Conservation (phyloP, 176 grass and related monocot species). For the Ensete glaucum region DNA sequence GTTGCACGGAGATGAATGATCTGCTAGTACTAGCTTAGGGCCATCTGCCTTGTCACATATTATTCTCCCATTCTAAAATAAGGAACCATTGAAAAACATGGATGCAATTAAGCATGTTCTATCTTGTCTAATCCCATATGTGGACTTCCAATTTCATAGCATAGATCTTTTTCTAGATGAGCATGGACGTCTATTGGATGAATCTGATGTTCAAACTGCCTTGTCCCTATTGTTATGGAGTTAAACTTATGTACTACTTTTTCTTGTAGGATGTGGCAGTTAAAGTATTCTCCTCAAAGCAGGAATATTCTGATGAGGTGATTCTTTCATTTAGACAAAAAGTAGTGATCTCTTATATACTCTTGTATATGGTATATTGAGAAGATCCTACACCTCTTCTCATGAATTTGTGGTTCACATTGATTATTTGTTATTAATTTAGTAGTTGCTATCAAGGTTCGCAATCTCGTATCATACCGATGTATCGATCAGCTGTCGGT, state of each 20-base stretch:
- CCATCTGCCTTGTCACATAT: neutral
- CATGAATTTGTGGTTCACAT: no score
- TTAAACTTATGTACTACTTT: neutral
- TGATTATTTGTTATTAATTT: no score
- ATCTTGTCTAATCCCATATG: neutral
- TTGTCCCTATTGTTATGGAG: neutral
- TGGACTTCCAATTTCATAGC: neutral
- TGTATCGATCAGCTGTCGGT: no score
- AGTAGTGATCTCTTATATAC: conserved; percentile 26
- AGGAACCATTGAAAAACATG: neutral
- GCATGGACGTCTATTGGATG: neutral
- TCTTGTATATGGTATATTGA: no score
- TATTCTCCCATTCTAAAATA: neutral
- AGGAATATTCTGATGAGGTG: conserved; percentile 94
- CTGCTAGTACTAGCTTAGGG: neutral
- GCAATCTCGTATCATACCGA: no score
- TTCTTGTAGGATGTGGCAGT: conserved; percentile 82
- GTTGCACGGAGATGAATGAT: neutral
- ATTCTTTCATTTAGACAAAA: conserved; percentile 88
- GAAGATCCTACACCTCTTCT: no score
- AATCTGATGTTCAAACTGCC: neutral
- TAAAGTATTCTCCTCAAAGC: conserved; percentile 97
- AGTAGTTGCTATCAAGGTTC: no score
- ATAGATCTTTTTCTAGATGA: neutral
- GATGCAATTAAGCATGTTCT: neutral